Percentiles rank a stretch among this genome's conserved stretches.
These are phyloP conservation scores for Cichorium intybus DNA, from an alignment of 140 eudicot species.

Conservation along the genomic window DNA sequence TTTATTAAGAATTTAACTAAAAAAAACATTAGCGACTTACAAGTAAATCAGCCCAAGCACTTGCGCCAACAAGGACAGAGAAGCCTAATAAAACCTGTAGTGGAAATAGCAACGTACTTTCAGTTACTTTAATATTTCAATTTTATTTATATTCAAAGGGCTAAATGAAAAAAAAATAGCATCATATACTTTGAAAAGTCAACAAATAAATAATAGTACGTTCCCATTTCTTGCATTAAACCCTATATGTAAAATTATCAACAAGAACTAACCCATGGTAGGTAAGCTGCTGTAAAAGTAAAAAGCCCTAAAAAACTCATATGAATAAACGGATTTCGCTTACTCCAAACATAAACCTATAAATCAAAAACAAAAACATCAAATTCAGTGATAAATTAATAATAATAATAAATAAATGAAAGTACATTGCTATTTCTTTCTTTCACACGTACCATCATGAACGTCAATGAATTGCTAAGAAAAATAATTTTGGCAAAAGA, in stretches of 20 bases:
- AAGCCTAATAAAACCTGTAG: constrained; percentile 96
- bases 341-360: constrained; percentile 99
- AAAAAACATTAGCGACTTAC: no score
- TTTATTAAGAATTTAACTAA: no score
- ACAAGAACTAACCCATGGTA: constrained; percentile 89
- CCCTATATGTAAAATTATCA: not conserved
- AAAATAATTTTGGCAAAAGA: constrained; percentile 93
- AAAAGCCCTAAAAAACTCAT: constrained; percentile 99
- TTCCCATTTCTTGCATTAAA: no score
- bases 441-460: constrained; percentile 99
- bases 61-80: constrained; percentile 96
- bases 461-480: constrained; percentile 96
- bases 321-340: constrained; percentile 94
- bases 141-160: no score
- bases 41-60: constrained; percentile 98
- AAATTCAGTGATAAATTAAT: not conserved
- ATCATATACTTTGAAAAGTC: no score
- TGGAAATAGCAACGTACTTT: no score
- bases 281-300: constrained; percentile 97
- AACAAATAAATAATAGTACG: no score
- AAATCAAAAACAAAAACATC: not conserved
- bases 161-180: no score
- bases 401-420: not conserved
- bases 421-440: not conserved
- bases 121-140: no score